Percentiles rank a stretch among this genome's conserved stretches.
Conservation (phyloP, 345 rosid species). For the Carallia pectinifolia region DNA sequence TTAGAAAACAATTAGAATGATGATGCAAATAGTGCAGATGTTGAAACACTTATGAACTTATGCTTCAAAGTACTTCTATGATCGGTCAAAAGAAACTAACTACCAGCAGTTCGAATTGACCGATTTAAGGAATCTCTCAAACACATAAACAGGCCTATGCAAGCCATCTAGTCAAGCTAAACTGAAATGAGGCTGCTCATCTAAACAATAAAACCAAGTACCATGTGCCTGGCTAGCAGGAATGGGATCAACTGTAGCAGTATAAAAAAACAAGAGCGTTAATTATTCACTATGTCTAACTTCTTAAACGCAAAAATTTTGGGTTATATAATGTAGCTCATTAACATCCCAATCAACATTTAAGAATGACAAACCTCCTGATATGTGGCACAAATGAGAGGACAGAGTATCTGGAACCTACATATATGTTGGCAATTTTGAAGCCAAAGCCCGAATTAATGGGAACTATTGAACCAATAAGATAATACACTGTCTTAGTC, state of each 20-base stretch:
- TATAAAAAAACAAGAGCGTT: not conserved
- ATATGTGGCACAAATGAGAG: not conserved
- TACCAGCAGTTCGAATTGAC: not conserved
- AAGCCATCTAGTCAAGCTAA: not conserved
- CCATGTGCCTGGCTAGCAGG: slow-evolving; percentile 2
- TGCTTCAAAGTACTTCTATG: not conserved
- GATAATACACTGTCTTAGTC: too few species aligned
- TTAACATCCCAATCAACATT: not conserved
- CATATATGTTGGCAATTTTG: not conserved
- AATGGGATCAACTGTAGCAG: not conserved
- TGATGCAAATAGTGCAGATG: slow-evolving; percentile 2
- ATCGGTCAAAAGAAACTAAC: not conserved
- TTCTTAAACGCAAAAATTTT: too few species aligned
- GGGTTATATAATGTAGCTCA: not conserved
- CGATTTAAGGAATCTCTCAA: not conserved
- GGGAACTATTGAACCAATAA: not conserved
- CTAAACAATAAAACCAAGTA: not conserved
- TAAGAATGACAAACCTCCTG: not conserved
- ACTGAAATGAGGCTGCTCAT: not conserved
- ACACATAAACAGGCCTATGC: not conserved
- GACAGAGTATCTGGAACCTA: too few species aligned
- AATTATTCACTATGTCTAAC: not conserved
- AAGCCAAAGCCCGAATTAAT: slow-evolving; percentile 3
- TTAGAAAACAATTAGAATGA: slow-evolving; percentile 3
- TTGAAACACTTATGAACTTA: not conserved